Percentiles rank a stretch among this genome's conserved stretches.
Conservation (phyloP, 2,329 filamentous ascomycete species). For the Venturia effusa region DNA sequence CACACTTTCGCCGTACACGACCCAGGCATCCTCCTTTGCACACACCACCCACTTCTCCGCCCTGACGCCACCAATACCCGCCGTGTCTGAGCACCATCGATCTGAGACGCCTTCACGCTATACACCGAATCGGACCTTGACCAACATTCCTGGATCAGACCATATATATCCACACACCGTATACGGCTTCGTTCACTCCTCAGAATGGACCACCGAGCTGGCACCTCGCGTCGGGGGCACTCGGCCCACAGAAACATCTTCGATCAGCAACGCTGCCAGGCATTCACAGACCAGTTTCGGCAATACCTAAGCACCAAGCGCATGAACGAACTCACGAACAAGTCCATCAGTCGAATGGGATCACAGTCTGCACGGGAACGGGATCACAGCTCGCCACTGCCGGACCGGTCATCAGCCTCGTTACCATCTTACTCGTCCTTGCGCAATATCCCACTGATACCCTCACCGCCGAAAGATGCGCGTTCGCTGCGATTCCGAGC, state of each 20-base stretch:
- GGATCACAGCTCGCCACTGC: conserved; percentile 17
- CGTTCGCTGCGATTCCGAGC: conserved; percentile 46
- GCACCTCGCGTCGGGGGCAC: neutral
- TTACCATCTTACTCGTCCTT: conserved; percentile 52
- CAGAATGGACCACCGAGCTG: neutral
- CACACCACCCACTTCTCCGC: neutral
- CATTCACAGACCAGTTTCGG: conserved; percentile 63
- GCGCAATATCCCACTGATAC: conserved; percentile 57
- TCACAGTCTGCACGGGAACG: conserved; percentile 46
- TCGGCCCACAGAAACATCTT: conserved; percentile 5
- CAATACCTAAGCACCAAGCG: conserved; percentile 76
- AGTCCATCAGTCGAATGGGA: conserved; percentile 45
- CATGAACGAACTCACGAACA: conserved; percentile 69
- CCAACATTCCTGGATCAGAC: neutral
- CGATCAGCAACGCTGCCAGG: conserved; percentile 4
- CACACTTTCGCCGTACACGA: neutral
- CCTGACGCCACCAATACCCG: neutral
- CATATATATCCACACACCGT: neutral
- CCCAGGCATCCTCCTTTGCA: neutral
- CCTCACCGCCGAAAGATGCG: conserved; percentile 54
- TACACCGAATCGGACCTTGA: neutral
- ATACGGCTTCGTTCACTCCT: neutral
- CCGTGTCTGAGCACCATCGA: neutral
- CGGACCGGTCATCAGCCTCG: conserved; percentile 21
- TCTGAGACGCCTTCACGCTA: neutral